Percentiles rank a stretch among this genome's conserved stretches.
Conservation (phyloP, 306 rosid species). For the Cicer pinnatifidum region DNA sequence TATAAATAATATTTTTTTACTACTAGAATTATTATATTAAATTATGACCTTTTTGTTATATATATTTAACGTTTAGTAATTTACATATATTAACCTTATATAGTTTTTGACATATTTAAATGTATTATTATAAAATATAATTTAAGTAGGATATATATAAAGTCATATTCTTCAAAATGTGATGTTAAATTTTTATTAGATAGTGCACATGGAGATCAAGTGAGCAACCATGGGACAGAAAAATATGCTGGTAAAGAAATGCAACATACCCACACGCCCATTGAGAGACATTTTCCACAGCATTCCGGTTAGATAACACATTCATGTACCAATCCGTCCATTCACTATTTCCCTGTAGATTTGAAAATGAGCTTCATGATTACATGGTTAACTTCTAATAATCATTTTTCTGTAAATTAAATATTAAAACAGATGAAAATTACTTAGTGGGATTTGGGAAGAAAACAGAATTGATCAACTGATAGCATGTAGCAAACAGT, state of each 20-base stretch:
- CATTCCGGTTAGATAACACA: slow-evolving; percentile 72
- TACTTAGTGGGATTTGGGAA: slow-evolving; percentile 25
- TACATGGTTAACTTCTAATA: slow-evolving; percentile 9
- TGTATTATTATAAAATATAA: no score
- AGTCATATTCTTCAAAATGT: no score
- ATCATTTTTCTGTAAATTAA: slow-evolving; percentile 17
- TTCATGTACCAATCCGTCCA: slow-evolving; percentile 82
- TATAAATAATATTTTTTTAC: no score
- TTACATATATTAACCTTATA: no score
- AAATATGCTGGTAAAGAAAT: slow-evolving; percentile 35
- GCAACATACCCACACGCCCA: slow-evolving; percentile 98
- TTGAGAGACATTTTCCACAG: slow-evolving; percentile 84
- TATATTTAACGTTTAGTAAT: no score
- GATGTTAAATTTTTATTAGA: not conserved
- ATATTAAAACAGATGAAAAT: slow-evolving; percentile 17
- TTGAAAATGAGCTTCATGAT: slow-evolving; percentile 40
- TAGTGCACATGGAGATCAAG: slow-evolving; percentile 1
- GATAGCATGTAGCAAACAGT: slow-evolving; percentile 23
- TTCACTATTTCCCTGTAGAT: slow-evolving; percentile 71
- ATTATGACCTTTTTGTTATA: no score
- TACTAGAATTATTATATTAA: no score
- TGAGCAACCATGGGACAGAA: not conserved
- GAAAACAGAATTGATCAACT: slow-evolving; percentile 27
- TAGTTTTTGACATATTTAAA: no score
- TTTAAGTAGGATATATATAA: no score